These are phyloP conservation scores for Yamadazyma kitorensis DNA, from an alignment of 805 yeast genomes.

Conservation along the genomic window DNA sequence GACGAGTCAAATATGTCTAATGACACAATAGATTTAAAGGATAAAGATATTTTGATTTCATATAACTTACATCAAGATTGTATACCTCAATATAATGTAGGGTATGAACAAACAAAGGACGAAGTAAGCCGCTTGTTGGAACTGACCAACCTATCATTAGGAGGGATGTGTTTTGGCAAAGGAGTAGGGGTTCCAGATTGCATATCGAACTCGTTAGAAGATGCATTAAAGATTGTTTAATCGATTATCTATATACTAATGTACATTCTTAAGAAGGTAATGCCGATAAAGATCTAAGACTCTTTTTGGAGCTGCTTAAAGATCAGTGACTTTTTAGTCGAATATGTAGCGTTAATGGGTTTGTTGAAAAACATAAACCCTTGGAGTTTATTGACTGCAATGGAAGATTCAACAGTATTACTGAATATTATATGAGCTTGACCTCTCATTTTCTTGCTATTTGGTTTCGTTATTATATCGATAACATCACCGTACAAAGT, in stretches of 20 bases:
- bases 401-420: conserved; percentile 46
- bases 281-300: no score
- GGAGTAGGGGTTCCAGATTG: conserved; percentile 93
- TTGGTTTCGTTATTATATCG: conserved; percentile 39
- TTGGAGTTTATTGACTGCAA: conserved; percentile 49
- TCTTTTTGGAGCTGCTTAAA: no score
- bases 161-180: conserved; percentile 75
- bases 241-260: conserved; percentile 1
- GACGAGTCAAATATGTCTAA: conserved; percentile 19
- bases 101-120: conserved; percentile 49
- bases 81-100: conserved; percentile 78
- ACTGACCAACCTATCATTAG: conserved; percentile 49
- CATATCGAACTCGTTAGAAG: conserved; percentile 58
- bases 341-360: conserved; percentile 41
- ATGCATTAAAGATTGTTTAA: conserved; percentile 35
- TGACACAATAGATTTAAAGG: conserved; percentile 15
- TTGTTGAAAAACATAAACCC: conserved; percentile 53
- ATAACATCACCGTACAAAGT: conserved; percentile 65
- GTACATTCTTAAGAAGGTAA: background rate
- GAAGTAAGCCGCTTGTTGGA: conserved; percentile 30
- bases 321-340: conserved; percentile 25
- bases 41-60: conserved; percentile 29
- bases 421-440: conserved; percentile 64
- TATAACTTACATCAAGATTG: conserved; percentile 44
- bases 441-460: conserved; percentile 50